These are phyloP conservation scores for Carnegiea gigantea DNA, from an alignment of 179 eudicot species.

Conservation along the genomic window DNA sequence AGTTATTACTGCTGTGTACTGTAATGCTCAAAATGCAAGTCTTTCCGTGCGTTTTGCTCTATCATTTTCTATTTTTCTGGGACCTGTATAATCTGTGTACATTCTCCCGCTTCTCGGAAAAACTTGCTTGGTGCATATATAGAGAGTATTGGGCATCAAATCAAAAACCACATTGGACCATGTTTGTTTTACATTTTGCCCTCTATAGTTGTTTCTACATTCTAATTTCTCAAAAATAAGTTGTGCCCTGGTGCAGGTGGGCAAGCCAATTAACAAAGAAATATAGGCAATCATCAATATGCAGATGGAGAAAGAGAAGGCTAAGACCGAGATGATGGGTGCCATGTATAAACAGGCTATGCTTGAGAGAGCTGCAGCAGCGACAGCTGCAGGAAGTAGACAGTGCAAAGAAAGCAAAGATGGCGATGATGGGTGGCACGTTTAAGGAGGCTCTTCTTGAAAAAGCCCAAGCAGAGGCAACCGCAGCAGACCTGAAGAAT, in stretches of 20 bases:
- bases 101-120: neutral
- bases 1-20: neutral
- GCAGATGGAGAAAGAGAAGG: conserved; percentile 78
- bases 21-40: too few species aligned
- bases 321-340: conserved; percentile 61
- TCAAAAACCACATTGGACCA: too few species aligned
- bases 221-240: neutral
- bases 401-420: conserved; percentile 23
- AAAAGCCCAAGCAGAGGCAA: conserved; percentile 53
- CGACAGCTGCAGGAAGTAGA: conserved; percentile 40
- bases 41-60: too few species aligned
- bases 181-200: too few species aligned
- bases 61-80: neutral
- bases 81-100: too few species aligned
- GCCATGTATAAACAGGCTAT: conserved; percentile 66
- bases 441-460: conserved; percentile 64
- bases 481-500: conserved; percentile 32
- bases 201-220: neutral
- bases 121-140: neutral
- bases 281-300: conserved; percentile 60
- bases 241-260: conserved; percentile 49
- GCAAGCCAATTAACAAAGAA: conserved; percentile 76
- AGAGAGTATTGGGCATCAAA: too few species aligned
- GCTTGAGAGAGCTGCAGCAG: conserved; percentile 60
- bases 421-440: conserved; percentile 59